Evolutionary conservation across 1,284 basidiomycete genomes (phyloP), one percentile per base, ranked within the genome.

Genomic region (Vanrija pseudolonga): DNA sequence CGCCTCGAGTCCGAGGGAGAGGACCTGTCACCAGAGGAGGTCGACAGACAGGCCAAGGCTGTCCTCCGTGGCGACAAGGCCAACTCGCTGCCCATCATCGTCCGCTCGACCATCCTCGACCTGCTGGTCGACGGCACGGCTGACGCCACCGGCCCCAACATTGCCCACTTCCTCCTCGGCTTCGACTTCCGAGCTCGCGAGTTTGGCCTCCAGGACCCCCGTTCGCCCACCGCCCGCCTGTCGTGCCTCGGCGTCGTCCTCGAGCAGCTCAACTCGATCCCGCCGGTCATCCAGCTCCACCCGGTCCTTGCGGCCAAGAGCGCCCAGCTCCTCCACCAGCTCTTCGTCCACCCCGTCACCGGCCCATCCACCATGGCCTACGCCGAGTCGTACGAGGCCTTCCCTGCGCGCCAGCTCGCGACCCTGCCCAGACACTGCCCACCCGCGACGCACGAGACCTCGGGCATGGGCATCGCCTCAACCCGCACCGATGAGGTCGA

Each of bases 261-360:
- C 6, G 84, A 88, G 19, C 79, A 93, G 45, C 76, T 95, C 45
- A 87, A 85, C 58, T 74, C 65, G 82, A 80, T 81, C 58, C 80
- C 80, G 14, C 74, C 73, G 9, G 76, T 92, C 20, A 86, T 90
- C 67, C 54, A 62, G 14, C 75, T 81, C 8, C 82, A 90, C 42
- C 93, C 95, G 0, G 81, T 82, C 2, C 79, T 98, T 23, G 93
- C 93, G 0, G 92, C 96, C 69, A 85, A 87, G 58, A 88, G 88
- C 65, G 92, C 92, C 66, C 83, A 83, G 42, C 81, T 98, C 42
- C 77, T 98, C 14, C 83, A 89, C 68, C 88, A 95, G 57, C 83
- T 98, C 0, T 96, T 90, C 76, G 81, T 86, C 7, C 90, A 96
- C 70, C 83, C 88, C 1, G 81, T 85, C 45, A 96, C 94, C 0